These are phyloP conservation scores for Yamadazyma membranifaciens DNA, from an alignment of 1,139 yeast species.

Conservation along the genomic window DNA sequence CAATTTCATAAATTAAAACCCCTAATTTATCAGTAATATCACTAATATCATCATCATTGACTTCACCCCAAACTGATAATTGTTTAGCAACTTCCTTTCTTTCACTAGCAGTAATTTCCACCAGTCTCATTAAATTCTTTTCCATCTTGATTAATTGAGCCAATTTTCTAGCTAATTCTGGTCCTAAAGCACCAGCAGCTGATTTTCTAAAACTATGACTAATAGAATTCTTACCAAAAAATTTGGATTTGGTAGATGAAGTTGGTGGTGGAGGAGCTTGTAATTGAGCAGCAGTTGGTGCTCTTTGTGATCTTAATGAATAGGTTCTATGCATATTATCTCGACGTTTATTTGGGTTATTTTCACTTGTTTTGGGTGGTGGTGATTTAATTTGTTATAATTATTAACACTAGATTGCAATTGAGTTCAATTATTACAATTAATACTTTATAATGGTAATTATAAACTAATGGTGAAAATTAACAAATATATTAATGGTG, in stretches of 20 bases:
- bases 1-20: constrained; percentile 76
- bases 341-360: no score
- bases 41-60: constrained; percentile 78
- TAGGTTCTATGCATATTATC: constrained; percentile 90
- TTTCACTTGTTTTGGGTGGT: constrained; percentile 1
- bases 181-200: constrained; percentile 75
- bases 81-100: constrained; percentile 83
- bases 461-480: no score
- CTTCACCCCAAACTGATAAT: constrained; percentile 82
- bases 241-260: constrained; percentile 63
- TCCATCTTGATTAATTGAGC: constrained; percentile 79
- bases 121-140: constrained; percentile 75
- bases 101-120: constrained; percentile 76
- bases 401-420: neutral
- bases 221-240: constrained; percentile 72
- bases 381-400: no score
- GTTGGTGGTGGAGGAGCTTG: constrained; percentile 82
- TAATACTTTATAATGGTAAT: no score
- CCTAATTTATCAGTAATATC: constrained; percentile 88
- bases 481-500: no score
- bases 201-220: constrained; percentile 65
- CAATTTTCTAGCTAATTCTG: constrained; percentile 74
- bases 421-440: neutral
- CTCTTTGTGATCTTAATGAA: constrained; percentile 74
- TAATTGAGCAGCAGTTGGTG: constrained; percentile 79